phyloP scores from a whole-genome alignment of 169 alveolate genomes.

The Eimeria praecox region DNA sequence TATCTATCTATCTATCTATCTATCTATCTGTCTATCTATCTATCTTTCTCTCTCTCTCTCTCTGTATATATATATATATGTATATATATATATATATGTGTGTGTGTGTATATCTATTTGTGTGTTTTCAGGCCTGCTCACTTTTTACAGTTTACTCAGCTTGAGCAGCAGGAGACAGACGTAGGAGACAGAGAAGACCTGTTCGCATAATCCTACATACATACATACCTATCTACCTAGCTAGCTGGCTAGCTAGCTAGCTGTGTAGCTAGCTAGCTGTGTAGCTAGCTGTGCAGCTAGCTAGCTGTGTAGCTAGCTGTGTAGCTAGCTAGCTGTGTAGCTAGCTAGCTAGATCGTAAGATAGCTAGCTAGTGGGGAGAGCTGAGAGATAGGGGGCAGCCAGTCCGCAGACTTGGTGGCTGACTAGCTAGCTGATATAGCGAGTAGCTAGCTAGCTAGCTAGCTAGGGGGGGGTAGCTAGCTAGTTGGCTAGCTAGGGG shows the following conservation, averaged over 20 bases:
- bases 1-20: constrained; percentile 84
- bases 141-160: constrained; percentile 87
- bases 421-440: neutral
- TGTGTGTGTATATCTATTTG: neutral
- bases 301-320: too few relatives aligned
- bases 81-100: neutral
- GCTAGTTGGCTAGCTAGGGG: neutral
- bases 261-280: too few relatives aligned
- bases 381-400: neutral
- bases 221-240: neutral
- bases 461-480: neutral
- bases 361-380: neutral
- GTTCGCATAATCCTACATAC: constrained; percentile 60
- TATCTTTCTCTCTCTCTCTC: neutral
- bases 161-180: constrained; percentile 83
- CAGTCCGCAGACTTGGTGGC: neutral
- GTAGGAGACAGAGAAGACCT: constrained; percentile 86
- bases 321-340: neutral
- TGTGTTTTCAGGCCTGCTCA: constrained; percentile 84
- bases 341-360: neutral
- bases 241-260: neutral
- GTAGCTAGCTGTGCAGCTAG: too few relatives aligned
- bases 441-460: neutral
- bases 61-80: neutral
- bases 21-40: constrained; percentile 74